phyloP scores from a whole-genome alignment of 1,284 basidiomycete species.

The Cryptococcus sp. region DNA sequence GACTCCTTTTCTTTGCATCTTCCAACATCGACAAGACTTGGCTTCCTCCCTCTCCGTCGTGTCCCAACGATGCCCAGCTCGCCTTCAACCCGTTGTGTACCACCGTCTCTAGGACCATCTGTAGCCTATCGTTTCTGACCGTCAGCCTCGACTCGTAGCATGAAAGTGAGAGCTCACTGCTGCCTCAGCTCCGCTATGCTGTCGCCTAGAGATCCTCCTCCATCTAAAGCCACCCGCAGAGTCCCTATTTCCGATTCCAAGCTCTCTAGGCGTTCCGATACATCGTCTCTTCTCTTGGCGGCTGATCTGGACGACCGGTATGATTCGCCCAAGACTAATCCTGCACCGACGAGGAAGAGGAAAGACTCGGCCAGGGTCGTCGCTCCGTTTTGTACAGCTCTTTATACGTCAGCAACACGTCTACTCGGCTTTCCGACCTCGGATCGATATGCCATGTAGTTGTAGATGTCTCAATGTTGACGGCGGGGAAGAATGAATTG shows the following conservation, averaged over 20 bases:
- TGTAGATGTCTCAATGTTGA: background rate
- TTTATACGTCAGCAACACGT: conserved; percentile 31
- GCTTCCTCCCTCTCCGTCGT: conserved; percentile 15
- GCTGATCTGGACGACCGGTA: conserved; percentile 70
- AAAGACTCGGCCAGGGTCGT: conserved; percentile 81
- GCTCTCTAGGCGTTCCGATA: conserved; percentile 61
- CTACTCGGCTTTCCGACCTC: too few species aligned
- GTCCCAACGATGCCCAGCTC: conserved; percentile 52
- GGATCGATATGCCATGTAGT: too few species aligned
- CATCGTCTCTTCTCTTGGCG: conserved; percentile 64
- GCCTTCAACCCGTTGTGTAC: conserved; percentile 65
- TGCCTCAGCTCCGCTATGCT: conserved; percentile 23
- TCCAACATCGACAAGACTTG: conserved; percentile 23
- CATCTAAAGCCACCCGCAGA: conserved; percentile 19
- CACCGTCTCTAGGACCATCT: conserved; percentile 60
- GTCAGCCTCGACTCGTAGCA: background rate
- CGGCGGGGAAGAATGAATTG: background rate
- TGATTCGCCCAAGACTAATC: conserved; percentile 69
- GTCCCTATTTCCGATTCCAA: conserved; percentile 51
- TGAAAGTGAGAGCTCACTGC: conserved; percentile 21
- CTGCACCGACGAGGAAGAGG: conserved; percentile 70
- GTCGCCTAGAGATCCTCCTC: conserved; percentile 12
- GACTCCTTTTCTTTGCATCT: background rate
- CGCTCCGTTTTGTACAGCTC: conserved; percentile 83
- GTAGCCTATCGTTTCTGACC: conserved; percentile 51